These are phyloP conservation scores for Taphrina communis DNA, from an alignment of 1,139 yeast genomes.

Conservation along the genomic window DNA sequence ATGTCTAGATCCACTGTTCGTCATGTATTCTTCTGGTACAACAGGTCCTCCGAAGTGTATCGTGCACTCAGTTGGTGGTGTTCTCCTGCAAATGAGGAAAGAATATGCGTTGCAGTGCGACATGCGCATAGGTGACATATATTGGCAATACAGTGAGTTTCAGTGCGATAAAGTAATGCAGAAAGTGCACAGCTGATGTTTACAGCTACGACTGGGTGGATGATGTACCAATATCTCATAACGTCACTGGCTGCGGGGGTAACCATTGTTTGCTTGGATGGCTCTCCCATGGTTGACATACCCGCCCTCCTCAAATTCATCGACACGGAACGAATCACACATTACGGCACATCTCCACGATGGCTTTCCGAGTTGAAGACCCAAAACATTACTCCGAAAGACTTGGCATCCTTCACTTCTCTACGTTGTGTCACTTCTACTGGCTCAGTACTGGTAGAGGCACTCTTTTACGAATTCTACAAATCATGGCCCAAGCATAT, in stretches of 20 bases:
- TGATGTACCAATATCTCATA: conserved; percentile 46
- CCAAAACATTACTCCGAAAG: conserved; percentile 22
- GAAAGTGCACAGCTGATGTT: not conserved
- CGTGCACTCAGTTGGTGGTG: conserved; percentile 47
- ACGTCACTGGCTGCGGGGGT: conserved; percentile 47
- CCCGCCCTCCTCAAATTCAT: conserved; percentile 19
- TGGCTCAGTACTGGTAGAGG: conserved; percentile 47
- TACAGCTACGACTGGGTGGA: conserved; percentile 22
- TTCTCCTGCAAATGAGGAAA: conserved; percentile 47
- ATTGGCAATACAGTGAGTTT: conserved; percentile 47
- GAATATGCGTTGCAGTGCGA: conserved; percentile 46
- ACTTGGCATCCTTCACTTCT: conserved; percentile 16
- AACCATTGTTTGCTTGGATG: conserved; percentile 46
- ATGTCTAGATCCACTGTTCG: conserved; percentile 44
- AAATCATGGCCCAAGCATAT: conserved; percentile 43
- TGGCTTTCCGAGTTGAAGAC: conserved; percentile 30
- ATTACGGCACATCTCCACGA: conserved; percentile 42
- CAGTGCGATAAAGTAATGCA: conserved; percentile 46
- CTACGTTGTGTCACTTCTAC: conserved; percentile 45
- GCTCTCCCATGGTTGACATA: conserved; percentile 45
- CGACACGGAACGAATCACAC: conserved; percentile 27
- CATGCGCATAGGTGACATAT: conserved; percentile 45
- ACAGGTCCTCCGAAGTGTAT: conserved; percentile 48
- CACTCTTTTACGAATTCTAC: conserved; percentile 46
- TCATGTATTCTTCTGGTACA: conserved; percentile 48